phyloP scores from a whole-genome alignment of 192 early-diverging fungal species.

The Kickxella alabastrina region DNA sequence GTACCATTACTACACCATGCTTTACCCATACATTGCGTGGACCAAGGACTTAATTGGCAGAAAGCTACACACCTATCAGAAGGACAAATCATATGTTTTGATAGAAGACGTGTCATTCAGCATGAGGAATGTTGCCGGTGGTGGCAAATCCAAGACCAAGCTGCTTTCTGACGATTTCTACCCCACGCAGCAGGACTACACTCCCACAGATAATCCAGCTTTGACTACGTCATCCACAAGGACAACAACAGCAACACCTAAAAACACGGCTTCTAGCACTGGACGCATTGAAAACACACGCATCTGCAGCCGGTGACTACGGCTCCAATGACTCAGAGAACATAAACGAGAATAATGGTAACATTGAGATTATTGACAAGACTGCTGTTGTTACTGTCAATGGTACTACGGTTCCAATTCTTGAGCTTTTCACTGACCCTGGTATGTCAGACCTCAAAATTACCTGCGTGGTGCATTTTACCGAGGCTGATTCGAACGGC shows the following conservation, averaged over 20 bases:
- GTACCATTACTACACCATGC: conserved; percentile 40
- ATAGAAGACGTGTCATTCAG: conserved; percentile 7
- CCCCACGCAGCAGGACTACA: conserved; percentile 8
- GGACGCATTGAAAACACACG: neutral
- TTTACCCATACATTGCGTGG: conserved; percentile 33
- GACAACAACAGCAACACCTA: too few species aligned
- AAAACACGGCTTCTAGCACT: too few species aligned
- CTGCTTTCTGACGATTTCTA: conserved; percentile 28
- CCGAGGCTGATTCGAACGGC: neutral
- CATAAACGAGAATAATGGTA: neutral
- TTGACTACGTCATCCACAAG: too few species aligned
- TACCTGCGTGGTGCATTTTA: neutral
- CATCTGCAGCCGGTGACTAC: neutral
- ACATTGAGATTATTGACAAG: neutral
- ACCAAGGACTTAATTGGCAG: conserved; percentile 17
- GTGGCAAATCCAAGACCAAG: conserved; percentile 11
- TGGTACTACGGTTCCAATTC: neutral
- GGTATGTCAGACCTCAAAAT: neutral
- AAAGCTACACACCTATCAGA: conserved; percentile 10
- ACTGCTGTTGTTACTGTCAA: neutral
- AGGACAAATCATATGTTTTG: conserved; percentile 14
- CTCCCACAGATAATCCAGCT: too few species aligned
- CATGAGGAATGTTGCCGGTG: conserved; percentile 8
- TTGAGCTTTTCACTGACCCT: neutral
- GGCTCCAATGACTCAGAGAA: neutral